phyloP scores from a whole-genome alignment of 352 stramenopile genomes.

The Globisporangium nodosum region DNA sequence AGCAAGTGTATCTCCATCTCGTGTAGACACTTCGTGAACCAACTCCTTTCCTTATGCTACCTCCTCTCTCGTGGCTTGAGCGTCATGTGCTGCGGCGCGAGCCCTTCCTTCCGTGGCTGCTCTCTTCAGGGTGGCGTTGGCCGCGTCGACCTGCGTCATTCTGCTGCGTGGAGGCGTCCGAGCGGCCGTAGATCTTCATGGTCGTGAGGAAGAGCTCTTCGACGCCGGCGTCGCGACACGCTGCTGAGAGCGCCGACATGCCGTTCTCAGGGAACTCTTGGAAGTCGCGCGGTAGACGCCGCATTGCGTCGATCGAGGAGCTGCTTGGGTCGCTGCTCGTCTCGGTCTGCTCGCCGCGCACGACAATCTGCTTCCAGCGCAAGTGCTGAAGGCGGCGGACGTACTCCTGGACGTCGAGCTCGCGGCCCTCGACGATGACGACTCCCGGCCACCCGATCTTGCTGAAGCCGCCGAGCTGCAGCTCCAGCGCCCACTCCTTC shows the following conservation, averaged over 20 bases:
- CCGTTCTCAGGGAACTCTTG: conserved; percentile 55
- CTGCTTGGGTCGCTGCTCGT: neutral
- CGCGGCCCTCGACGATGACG: conserved; percentile 63
- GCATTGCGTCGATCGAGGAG: conserved; percentile 19
- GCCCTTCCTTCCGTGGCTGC: neutral
- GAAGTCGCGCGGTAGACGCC: conserved; percentile 38
- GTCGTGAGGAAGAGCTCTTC: conserved; percentile 70
- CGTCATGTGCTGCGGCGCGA: neutral
- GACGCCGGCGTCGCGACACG: conserved; percentile 41
- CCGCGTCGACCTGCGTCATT: neutral
- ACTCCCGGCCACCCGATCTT: conserved; percentile 84
- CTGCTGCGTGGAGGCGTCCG: neutral
- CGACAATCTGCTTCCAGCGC: conserved; percentile 76
- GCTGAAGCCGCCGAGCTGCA: conserved; percentile 59
- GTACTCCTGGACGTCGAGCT: conserved; percentile 56
- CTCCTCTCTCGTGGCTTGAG: neutral
- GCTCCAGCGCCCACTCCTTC: conserved; percentile 64
- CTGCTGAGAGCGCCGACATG: conserved; percentile 55
- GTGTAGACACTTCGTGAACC: conserved; percentile 14
- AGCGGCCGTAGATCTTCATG: conserved; percentile 67
- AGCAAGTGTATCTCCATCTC: conserved; percentile 1
- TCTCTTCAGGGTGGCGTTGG: neutral
- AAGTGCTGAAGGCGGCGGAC: conserved; percentile 67
- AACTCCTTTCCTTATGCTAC: neutral
- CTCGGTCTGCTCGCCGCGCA: conserved; percentile 69